Percentiles rank a stretch among this genome's conserved stretches.
Conservation (phyloP, 345 rosid species). For the Brassica rapa region DNA sequence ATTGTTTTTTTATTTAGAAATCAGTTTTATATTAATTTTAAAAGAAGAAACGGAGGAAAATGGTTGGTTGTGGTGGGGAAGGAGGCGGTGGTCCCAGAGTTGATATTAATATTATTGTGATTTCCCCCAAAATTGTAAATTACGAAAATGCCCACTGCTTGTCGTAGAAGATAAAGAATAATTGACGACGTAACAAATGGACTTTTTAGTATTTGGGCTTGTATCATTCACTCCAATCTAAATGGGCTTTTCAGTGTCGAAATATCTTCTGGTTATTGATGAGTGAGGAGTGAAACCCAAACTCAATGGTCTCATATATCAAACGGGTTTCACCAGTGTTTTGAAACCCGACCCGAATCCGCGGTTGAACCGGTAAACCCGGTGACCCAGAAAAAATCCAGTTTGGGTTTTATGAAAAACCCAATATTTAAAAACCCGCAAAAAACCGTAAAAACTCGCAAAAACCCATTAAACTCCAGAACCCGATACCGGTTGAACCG, state of each 20-base stretch:
- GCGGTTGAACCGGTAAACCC: too few relatives aligned
- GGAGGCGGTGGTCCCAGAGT: slow-evolving; percentile 47
- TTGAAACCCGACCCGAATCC: too few relatives aligned
- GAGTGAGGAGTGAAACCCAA: background rate
- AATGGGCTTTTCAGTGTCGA: background rate
- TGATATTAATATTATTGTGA: slow-evolving; percentile 13
- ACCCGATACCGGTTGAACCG: too few relatives aligned
- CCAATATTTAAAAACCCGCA: too few relatives aligned
- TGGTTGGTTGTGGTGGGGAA: slow-evolving; percentile 62
- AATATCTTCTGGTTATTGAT: background rate
- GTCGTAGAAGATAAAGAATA: background rate
- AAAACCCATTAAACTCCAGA: too few relatives aligned
- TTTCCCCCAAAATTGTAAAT: background rate
- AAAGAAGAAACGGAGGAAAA: slow-evolving; percentile 43
- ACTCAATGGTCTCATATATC: background rate
- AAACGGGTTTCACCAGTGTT: background rate
- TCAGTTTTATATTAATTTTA: background rate
- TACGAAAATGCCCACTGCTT: slow-evolving; percentile 29
- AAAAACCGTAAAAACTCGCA: too few relatives aligned
- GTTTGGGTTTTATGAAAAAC: too few relatives aligned
- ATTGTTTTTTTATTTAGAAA: background rate
- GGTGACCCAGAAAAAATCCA: too few relatives aligned
- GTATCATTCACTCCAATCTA: background rate
- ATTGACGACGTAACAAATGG: background rate
- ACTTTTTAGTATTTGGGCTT: background rate